phyloP scores from a whole-genome alignment of 2,329 filamentous ascomycete genomes.

The Venturia oleaginea region DNA sequence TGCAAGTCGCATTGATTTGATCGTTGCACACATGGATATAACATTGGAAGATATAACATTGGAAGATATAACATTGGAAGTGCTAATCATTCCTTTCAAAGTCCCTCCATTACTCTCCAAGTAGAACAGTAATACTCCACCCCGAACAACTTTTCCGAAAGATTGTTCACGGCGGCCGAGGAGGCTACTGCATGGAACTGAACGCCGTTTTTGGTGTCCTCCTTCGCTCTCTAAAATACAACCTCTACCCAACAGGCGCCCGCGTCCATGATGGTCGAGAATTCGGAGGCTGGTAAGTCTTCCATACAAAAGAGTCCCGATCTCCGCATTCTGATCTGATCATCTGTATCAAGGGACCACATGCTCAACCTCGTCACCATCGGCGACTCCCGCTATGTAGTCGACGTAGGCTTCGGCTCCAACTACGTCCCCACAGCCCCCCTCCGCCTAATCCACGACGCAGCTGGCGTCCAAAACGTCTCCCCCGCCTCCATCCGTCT shows the following conservation, averaged over 20 bases:
- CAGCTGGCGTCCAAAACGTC: conserved; percentile 19
- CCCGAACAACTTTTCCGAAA: conserved; percentile 44
- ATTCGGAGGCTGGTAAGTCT: conserved; percentile 10
- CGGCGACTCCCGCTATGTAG: conserved; percentile 24
- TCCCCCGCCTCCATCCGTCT: conserved; percentile 25
- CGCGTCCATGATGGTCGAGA: conserved; percentile 23
- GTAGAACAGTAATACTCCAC: conserved; percentile 38
- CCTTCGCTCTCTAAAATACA: conserved; percentile 43
- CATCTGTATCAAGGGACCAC: conserved; percentile 23
- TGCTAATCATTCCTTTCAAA: background rate
- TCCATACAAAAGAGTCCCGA: background rate
- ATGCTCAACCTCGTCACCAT: conserved; percentile 38
- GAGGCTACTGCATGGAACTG: conserved; percentile 55
- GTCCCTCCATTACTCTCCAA: conserved; percentile 38
- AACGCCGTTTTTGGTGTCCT: conserved; percentile 45
- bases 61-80: background rate
- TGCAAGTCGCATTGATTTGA: no score
- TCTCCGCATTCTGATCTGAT: background rate
- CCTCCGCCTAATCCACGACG: conserved; percentile 16
- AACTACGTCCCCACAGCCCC: conserved; percentile 28
- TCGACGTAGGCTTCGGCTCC: conserved; percentile 37
- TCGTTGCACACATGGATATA: no score
- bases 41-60: background rate
- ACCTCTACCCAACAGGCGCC: conserved; percentile 31
- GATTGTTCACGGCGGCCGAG: conserved; percentile 39